A percentile compares a stretch with the other conserved stretches of the same genome.
Conservation (phyloP, 495 filamentous ascomycete species). For the Xylaria longipes region DNA sequence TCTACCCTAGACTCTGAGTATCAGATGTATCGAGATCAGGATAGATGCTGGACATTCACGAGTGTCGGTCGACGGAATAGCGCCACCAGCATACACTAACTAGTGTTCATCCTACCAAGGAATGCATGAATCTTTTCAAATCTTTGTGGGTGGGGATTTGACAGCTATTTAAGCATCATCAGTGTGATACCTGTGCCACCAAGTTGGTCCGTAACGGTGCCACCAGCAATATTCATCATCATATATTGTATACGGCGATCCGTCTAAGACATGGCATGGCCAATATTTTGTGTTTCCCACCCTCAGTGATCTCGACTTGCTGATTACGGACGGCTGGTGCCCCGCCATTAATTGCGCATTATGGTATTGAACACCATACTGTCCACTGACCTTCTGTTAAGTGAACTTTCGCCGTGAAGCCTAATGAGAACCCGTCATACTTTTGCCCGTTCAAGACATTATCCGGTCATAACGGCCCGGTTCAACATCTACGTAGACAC, state of each 20-base stretch:
- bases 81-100: neutral
- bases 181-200: neutral
- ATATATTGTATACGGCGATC: neutral
- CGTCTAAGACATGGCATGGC: conserved; percentile 11
- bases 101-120: neutral
- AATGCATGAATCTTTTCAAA: neutral
- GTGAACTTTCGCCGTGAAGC: neutral
- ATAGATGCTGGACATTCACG: neutral
- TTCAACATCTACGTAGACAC: conserved; percentile 5
- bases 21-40: neutral
- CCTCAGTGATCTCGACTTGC: conserved; percentile 6
- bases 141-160: neutral
- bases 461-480: conserved; percentile 16
- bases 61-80: conserved; percentile 6
- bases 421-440: neutral
- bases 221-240: neutral
- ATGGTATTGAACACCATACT: neutral
- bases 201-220: neutral
- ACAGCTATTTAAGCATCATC: conserved; percentile 14
- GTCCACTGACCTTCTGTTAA: neutral
- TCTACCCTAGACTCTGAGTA: neutral
- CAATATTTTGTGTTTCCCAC: conserved; percentile 7
- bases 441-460: conserved; percentile 16
- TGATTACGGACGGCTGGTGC: neutral
- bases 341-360: conserved; percentile 14